phyloP scores from a whole-genome alignment of 192 early-diverging fungal species.

The Mortierella hygrophila region DNA sequence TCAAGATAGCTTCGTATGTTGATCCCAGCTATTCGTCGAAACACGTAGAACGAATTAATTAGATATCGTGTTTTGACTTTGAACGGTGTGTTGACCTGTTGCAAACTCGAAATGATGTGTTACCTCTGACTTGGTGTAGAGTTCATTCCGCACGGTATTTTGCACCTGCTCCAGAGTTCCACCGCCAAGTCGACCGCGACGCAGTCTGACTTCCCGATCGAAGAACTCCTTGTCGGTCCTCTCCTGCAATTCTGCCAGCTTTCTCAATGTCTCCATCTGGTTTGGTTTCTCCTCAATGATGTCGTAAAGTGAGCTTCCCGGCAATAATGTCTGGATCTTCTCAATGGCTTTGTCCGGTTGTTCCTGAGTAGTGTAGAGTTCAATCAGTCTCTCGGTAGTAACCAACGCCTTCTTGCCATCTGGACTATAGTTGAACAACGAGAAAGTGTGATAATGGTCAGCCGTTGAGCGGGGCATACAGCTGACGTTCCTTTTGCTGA shows the following conservation, averaged over 20 bases:
- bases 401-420: constrained; percentile 65
- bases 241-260: constrained; percentile 50
- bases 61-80: neutral
- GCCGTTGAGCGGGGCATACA: neutral
- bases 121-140: constrained; percentile 71
- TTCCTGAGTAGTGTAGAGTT: constrained; percentile 60
- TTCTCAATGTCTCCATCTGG: constrained; percentile 48
- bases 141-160: constrained; percentile 74
- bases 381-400: constrained; percentile 66
- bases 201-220: constrained; percentile 70
- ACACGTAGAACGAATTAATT: neutral
- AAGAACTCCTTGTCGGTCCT: constrained; percentile 58
- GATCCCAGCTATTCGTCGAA: constrained; percentile 40
- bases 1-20: constrained; percentile 53
- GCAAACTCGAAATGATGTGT: neutral
- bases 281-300: constrained; percentile 52
- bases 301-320: constrained; percentile 60
- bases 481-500: neutral
- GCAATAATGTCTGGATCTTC: constrained; percentile 57
- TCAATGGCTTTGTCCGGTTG: constrained; percentile 44
- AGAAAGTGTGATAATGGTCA: neutral
- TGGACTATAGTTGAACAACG: constrained; percentile 26
- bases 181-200: constrained; percentile 77
- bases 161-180: constrained; percentile 71
- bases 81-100: neutral